Percentiles rank a stretch among this genome's conserved stretches.
Conservation (phyloP, 148 eudicot genomes). For the Rhododendron vialii region DNA sequence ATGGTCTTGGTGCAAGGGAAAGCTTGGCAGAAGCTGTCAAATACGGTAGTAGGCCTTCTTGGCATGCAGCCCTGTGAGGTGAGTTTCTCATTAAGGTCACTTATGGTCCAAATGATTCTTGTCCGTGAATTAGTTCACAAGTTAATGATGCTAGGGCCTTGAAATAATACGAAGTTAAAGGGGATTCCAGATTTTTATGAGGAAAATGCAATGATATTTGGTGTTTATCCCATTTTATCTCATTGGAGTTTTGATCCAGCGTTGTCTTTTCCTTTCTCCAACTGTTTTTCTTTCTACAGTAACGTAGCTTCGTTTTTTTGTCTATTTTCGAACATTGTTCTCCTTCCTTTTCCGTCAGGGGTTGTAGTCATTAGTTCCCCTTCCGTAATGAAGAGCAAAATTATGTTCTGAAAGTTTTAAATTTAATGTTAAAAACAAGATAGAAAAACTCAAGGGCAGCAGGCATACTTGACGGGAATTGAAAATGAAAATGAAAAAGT, state of each 20-base stretch:
- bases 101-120: not conserved
- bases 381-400: not conserved
- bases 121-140: not conserved
- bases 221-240: not conserved
- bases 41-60: constrained; percentile 73
- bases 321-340: not conserved
- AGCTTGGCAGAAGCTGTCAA: constrained; percentile 87
- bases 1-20: constrained; percentile 94
- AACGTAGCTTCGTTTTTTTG: not conserved
- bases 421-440: not conserved
- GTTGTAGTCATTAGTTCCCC: not conserved
- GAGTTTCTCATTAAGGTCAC: constrained; percentile 10
- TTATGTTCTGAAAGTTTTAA: not conserved
- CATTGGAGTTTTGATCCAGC: not conserved
- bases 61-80: constrained; percentile 99
- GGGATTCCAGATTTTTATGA: not conserved
- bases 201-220: not conserved
- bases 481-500: not conserved
- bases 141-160: not conserved
- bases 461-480: not conserved
- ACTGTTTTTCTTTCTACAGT: not conserved
- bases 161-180: not conserved
- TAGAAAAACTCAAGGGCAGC: not conserved
- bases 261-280: not conserved
- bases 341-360: not conserved